These are phyloP conservation scores for Larix kaempferi DNA, from an alignment of 75 land plant genomes.

Conservation along the genomic window DNA sequence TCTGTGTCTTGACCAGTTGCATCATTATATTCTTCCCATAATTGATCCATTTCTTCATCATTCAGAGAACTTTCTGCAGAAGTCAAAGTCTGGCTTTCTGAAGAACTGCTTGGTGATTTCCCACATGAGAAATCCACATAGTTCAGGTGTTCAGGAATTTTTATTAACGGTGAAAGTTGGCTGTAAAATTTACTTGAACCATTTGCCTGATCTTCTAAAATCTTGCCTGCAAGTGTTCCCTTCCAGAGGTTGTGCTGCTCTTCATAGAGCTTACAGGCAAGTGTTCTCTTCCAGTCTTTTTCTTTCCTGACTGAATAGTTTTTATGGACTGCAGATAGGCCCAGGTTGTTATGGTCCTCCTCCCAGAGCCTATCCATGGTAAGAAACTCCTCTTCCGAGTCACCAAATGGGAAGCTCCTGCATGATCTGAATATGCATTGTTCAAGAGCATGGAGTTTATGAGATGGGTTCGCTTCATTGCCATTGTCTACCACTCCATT, in stretches of 20 bases:
- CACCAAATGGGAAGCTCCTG: not conserved
- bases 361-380: slow-evolving; percentile 11
- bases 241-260: slow-evolving; percentile 2
- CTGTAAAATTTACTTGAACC: not conserved
- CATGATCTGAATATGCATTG: slow-evolving; percentile 3
- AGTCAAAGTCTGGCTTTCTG: not conserved
- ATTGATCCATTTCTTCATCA: slow-evolving; percentile 11
- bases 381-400: not conserved
- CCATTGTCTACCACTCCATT: not conserved
- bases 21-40: slow-evolving; percentile 15
- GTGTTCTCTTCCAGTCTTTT: slow-evolving; percentile 10
- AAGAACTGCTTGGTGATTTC: slow-evolving; percentile 4
- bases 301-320: not conserved
- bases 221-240: slow-evolving; percentile 6
- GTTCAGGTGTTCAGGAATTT: slow-evolving; percentile 2
- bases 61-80: slow-evolving; percentile 2
- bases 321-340: not conserved
- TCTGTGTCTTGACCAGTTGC: not conserved
- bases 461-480: not conserved
- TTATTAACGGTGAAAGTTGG: not conserved
- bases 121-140: not conserved
- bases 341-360: not conserved
- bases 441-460: slow-evolving; percentile 1
- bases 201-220: not conserved
- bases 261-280: slow-evolving; percentile 12